Evolutionary conservation across 495 filamentous ascomycete genomes (phyloP).

Genomic region (Astrothelium subdiscretum): DNA sequence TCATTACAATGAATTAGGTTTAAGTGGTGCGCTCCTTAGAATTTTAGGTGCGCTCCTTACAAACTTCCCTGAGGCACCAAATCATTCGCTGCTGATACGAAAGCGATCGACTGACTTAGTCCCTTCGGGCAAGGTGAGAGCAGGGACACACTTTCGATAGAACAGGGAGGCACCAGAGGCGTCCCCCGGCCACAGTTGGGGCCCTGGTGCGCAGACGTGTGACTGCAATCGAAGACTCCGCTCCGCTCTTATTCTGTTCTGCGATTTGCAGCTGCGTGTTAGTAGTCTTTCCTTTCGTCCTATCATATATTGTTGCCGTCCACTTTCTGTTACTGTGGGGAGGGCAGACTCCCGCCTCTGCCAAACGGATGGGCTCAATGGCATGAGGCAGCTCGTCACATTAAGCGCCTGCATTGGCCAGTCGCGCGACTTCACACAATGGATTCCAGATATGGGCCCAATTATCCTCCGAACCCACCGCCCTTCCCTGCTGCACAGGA

Average conservation of each 20-base stretch:
- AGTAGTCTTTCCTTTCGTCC: not conserved
- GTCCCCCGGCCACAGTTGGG: not conserved
- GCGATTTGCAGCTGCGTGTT: not conserved
- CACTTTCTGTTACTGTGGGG: not conserved
- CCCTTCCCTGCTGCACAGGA: constrained; percentile 9
- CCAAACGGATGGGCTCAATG: not conserved
- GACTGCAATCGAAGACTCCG: too few species aligned
- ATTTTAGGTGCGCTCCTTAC: too few species aligned
- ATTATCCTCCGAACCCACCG: not conserved
- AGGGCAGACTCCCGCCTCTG: not conserved
- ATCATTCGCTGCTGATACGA: not conserved
- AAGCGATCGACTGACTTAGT: not conserved
- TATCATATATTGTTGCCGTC: not conserved
- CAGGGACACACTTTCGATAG: not conserved
- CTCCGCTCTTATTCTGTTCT: not conserved
- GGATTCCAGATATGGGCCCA: constrained; percentile 5
- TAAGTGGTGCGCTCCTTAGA: too few species aligned
- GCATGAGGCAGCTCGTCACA: constrained; percentile 7
- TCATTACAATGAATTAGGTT: too few species aligned
- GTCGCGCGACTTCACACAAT: constrained; percentile 12
- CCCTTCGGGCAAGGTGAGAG: not conserved
- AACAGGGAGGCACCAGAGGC: not conserved
- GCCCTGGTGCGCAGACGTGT: too few species aligned
- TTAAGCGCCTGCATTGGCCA: constrained; percentile 15
- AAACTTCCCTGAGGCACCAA: too few species aligned